These are phyloP conservation scores for Nitzschia inconspicua DNA, from an alignment of 108 stramenopile species.

Conservation along the genomic window DNA sequence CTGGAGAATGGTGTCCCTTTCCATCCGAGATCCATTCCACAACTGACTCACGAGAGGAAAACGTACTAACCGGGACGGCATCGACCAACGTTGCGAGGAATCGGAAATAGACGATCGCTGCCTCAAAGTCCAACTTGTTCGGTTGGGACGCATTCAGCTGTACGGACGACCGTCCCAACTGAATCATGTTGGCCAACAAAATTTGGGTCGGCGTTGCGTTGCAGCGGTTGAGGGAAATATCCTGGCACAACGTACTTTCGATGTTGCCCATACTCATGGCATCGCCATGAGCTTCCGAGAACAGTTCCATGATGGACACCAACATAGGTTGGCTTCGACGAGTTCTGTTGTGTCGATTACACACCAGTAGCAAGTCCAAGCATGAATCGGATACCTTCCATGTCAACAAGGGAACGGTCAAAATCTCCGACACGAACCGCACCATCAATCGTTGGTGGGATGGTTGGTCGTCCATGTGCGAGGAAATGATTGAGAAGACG, in stretches of 20 bases:
- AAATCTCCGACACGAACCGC: slow-evolving; percentile 59
- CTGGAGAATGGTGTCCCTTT: slow-evolving; percentile 58
- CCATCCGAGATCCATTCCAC: slow-evolving; percentile 81
- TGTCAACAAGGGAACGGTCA: slow-evolving; percentile 71
- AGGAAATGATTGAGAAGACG: slow-evolving; percentile 20
- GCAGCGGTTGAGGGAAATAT: slow-evolving; percentile 55
- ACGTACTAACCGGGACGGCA: slow-evolving; percentile 66
- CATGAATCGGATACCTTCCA: slow-evolving; percentile 51
- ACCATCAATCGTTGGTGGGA: slow-evolving; percentile 9
- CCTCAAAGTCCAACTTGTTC: slow-evolving; percentile 32
- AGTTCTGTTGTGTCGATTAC: background rate
- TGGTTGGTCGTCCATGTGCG: background rate
- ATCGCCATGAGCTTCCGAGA: slow-evolving; percentile 31
- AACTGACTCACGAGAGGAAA: slow-evolving; percentile 55
- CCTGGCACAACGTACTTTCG: slow-evolving; percentile 36
- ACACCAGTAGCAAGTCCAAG: slow-evolving; percentile 11
- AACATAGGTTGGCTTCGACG: slow-evolving; percentile 14
- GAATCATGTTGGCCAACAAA: slow-evolving; percentile 69
- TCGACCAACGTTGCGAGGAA: slow-evolving; percentile 67
- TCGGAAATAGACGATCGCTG: slow-evolving; percentile 51
- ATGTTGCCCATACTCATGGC: slow-evolving; percentile 41
- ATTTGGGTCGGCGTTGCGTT: slow-evolving; percentile 65
- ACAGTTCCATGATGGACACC: slow-evolving; percentile 33
- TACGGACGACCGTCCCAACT: slow-evolving; percentile 50
- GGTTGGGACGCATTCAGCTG: slow-evolving; percentile 46